phyloP scores from a whole-genome alignment of 2,329 filamentous ascomycete genomes.

The Ilyonectria destructans region DNA sequence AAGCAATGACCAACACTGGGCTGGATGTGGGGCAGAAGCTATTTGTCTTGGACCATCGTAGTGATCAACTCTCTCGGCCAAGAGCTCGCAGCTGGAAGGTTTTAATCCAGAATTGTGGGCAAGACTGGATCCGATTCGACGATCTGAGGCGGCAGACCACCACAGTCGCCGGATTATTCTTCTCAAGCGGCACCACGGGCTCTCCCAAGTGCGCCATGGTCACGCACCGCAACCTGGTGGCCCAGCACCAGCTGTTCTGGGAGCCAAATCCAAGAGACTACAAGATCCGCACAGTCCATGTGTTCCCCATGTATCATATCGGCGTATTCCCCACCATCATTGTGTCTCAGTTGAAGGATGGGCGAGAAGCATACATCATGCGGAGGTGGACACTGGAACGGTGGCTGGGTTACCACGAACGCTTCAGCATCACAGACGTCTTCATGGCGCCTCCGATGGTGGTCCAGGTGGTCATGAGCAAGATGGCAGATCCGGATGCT shows the following conservation, averaged over 20 bases:
- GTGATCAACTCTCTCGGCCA: background rate
- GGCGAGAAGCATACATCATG: background rate
- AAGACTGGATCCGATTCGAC: constrained; percentile 14
- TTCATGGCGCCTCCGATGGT: constrained; percentile 11
- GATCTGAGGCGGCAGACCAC: background rate
- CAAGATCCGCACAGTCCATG: background rate
- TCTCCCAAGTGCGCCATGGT: constrained; percentile 6
- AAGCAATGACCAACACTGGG: background rate
- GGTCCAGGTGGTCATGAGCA: background rate
- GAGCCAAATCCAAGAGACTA: constrained; percentile 1
- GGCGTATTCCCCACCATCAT: background rate
- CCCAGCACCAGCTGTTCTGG: background rate
- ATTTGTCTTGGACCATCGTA: background rate
- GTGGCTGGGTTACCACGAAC: background rate
- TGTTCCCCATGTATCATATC: constrained; percentile 4
- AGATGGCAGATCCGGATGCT: constrained; percentile 4
- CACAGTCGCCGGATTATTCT: background rate
- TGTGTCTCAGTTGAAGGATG: constrained; percentile 1
- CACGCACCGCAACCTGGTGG: constrained; percentile 13
- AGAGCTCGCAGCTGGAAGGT: background rate
- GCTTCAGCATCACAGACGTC: background rate
- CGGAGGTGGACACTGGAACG: constrained; percentile 1
- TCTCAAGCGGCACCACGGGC: constrained; percentile 9
- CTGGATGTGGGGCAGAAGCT: background rate
- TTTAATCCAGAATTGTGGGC: constrained; percentile 6